Base-by-base conservation (phyloP, 2,329 filamentous ascomycete species). In the Arthroderma uncinatum region DNA sequence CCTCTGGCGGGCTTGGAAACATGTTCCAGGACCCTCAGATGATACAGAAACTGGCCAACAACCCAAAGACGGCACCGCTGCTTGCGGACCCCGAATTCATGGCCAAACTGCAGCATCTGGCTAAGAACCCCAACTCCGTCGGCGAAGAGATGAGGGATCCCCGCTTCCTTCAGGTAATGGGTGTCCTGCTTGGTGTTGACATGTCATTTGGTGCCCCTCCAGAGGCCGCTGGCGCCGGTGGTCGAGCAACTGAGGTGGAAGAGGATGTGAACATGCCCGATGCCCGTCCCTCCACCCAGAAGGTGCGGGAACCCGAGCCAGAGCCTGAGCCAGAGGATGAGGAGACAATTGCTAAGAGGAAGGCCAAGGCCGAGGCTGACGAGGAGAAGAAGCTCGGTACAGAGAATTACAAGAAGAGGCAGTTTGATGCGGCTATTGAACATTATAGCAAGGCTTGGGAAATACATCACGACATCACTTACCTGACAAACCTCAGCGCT, bases 361-460 rank as follows among this genome's bases (percentile, higher is more conserved):
- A 93, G 78, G 89, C 89, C 40, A 95, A 97, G 78, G 88, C 86
- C 67, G 89, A 87, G 62, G 93, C 91, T 47, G 93, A 98, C 66
- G 88, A 90, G 71, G 87, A 96, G 75, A 98, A 98, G 82, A 87
- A 85, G 30, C 78, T 94, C 58, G 93, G 93, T 58, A 98, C 92
- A 12, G 89, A 93, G 65, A 85, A 86, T 72, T 98, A 98, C 81
- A 98, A 98, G 85, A 97, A 97, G 82, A 86, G 89, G 64, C 85
- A 96, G 70, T 96, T 98, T 64, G 93, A 97, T 66, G 84, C 87
- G 68, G 93, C 93, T 54, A 96, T 98, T 66, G 83, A 85, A 69
- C 89, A 98, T 77, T 98, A 98, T 79, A 82, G 73, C 70, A 94
- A 95, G 72, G 93, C 93, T 0, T 98, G 93, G 93, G 91, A 95